A percentile compares a stretch with the other conserved stretches of the same genome.
Conservation (phyloP, 2,329 filamentous ascomycete species). For the Sclerotinia glacialis region DNA sequence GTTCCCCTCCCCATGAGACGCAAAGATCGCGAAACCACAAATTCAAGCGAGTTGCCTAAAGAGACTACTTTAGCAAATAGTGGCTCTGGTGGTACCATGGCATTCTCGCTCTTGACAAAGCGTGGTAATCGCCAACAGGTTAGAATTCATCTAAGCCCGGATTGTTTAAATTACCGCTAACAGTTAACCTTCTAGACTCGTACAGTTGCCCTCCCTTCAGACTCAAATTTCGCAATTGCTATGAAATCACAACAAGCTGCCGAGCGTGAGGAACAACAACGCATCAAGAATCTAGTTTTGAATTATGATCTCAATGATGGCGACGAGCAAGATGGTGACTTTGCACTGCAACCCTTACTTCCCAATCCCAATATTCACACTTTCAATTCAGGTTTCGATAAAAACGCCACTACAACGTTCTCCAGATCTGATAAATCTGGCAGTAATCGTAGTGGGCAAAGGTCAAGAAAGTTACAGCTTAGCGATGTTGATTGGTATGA, state of each 20-base stretch:
- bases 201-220: constrained; percentile 82
- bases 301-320: constrained; percentile 91
- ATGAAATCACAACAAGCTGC: constrained; percentile 96
- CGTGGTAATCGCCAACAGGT: constrained; percentile 94
- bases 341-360: constrained; percentile 44
- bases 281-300: constrained; percentile 95
- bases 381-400: constrained; percentile 56
- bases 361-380: constrained; percentile 53
- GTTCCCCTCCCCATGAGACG: constrained; percentile 90
- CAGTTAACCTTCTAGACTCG: constrained; percentile 60
- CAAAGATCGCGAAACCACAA: constrained; percentile 59
- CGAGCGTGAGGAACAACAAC: constrained; percentile 92
- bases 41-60: constrained; percentile 42
- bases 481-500: constrained; percentile 97
- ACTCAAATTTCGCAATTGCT: constrained; percentile 91
- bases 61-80: constrained; percentile 40
- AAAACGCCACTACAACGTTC: constrained; percentile 43
- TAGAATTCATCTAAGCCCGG: constrained; percentile 27
- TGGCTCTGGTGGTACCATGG: constrained; percentile 67
- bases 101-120: constrained; percentile 94
- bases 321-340: constrained; percentile 75
- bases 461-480: constrained; percentile 85
- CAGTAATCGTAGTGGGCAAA: constrained; percentile 62
- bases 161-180: constrained; percentile 23
- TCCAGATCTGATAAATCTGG: constrained; percentile 40